Base-by-base conservation (phyloP, 768 basidiomycete species). In the Agrocybe pediades region DNA sequence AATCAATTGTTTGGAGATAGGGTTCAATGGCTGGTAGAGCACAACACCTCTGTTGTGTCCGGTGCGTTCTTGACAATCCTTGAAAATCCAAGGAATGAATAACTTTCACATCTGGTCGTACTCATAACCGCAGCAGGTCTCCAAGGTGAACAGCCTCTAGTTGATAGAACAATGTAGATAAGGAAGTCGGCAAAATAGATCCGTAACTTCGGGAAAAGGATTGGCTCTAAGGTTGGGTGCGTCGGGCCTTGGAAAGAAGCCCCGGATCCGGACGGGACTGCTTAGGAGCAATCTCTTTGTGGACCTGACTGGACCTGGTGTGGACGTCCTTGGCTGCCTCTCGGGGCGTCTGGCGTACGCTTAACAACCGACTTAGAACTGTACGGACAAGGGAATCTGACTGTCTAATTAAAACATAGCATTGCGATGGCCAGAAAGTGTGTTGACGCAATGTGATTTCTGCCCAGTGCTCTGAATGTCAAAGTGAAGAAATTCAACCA, bases 391-490 rank as follows among this genome's bases (percentile, higher is more conserved):
- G 84, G 84, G 84, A 85, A 86, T 85, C 83, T 82, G 85, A 85
- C 84, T 85, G 84, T 85, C 83, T 85, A 85, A 86, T 85, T 85
- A 85, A 85, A 85, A 85, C 84, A 85, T 83, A 86, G 85, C 84
- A 85, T 85, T 85, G 83, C 77, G 80, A 84, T 82, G 81, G 81
- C 75, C 81, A 77, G 73, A 84, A 84, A 82, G 82, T 82, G 80
- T 84, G 83, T 85, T 84, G 84, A 85, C 82, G 74, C 82, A 84
- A 85, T 85, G 84, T 85, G 83, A 85, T 85, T 85, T 85, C 85
- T 85, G 83, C 83, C 84, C 83, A 85, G 84, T 84, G 83, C 84
- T 83, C 83, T 84, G 83, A 86, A 85, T 86, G 83, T 85, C 82
- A 85, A 84, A 82, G 84, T 84, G 84, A 84, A 85, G 83, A 83